Evolutionary conservation across 2,329 filamentous ascomycete species (phyloP), one percentile per base, ranked within the genome.

Genomic region (Cryphonectria nitschkei): DNA sequence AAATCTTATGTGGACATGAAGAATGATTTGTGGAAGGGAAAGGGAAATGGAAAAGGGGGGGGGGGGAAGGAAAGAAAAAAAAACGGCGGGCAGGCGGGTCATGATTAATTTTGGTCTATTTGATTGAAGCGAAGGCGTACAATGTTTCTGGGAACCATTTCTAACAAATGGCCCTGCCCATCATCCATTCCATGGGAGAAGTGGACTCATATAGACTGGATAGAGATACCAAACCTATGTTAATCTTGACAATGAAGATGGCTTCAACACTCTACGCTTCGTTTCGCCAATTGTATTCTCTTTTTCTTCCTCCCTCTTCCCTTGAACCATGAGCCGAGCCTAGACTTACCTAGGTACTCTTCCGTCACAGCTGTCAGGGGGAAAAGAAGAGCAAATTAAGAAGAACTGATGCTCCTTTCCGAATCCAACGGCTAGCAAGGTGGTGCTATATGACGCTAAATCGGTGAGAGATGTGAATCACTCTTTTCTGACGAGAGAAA

Each of bases 1-100:
- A 67, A 87, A 84, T 76, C 71, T 84, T 73, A 83, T 82, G 79
- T 85, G 83, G 83, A 80, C 84, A 79, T 84, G 76, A 81, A 22
- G 58, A 61, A 37, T 13, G 7, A 32, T 22, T 34, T 34, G 56
- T 60, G 56, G 16, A 26, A 60, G 16, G 19, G 32, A 16, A 8
- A 11, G 13, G 13, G 13, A 34, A 60, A 11, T 13, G 5, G 19
- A 29, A 56, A 11, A 9, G 7, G 3, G 26, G 16, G 2, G 1
- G 1, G 8, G 22, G 13, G 16, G 16, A 6, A 46, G 22, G 4
- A 1, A 16, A 14, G 5, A 4, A 43, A 11, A 13, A 16, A 43
- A 43, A 43, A 11, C 1, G 43, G 43, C 2, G 13, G 41, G 41
- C 46, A 19, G 46, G 46, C 46, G 46, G 46, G 3, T 50, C 46